These are phyloP conservation scores for Ceratocystis lukuohia DNA, from an alignment of 2,329 filamentous ascomycete genomes.

Conservation along the genomic window DNA sequence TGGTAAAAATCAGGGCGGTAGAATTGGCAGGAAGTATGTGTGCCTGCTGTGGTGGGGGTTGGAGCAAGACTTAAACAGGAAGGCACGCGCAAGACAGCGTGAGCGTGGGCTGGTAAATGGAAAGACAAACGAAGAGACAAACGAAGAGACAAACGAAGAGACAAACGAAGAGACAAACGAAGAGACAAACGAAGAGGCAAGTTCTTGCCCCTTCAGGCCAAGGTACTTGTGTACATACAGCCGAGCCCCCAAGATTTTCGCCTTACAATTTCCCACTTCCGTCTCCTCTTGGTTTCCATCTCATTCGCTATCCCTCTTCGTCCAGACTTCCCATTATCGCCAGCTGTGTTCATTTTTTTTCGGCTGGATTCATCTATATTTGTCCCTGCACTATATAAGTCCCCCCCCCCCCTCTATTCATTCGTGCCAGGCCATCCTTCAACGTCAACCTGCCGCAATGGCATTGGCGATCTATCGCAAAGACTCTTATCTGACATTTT, in stretches of 20 bases:
- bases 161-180: background rate
- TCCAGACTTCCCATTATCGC: background rate
- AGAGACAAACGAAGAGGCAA: background rate
- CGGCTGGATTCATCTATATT: background rate
- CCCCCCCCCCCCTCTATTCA: background rate
- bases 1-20: background rate
- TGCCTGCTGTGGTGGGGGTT: background rate
- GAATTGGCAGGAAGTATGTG: background rate
- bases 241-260: background rate
- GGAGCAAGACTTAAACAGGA: background rate
- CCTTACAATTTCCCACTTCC: background rate
- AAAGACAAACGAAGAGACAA: background rate
- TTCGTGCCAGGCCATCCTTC: background rate
- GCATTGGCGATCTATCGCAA: background rate
- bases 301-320: background rate
- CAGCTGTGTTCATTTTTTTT: background rate
- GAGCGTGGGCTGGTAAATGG: background rate
- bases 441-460: background rate
- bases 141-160: background rate
- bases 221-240: background rate
- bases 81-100: background rate
- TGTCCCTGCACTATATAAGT: background rate
- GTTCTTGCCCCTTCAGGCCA: background rate
- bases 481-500: constrained; percentile 6
- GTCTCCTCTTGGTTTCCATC: background rate